Percentiles rank a stretch among this genome's conserved stretches.
Conservation (phyloP, 2,329 filamentous ascomycete genomes). For the Fusarium torreyae region DNA sequence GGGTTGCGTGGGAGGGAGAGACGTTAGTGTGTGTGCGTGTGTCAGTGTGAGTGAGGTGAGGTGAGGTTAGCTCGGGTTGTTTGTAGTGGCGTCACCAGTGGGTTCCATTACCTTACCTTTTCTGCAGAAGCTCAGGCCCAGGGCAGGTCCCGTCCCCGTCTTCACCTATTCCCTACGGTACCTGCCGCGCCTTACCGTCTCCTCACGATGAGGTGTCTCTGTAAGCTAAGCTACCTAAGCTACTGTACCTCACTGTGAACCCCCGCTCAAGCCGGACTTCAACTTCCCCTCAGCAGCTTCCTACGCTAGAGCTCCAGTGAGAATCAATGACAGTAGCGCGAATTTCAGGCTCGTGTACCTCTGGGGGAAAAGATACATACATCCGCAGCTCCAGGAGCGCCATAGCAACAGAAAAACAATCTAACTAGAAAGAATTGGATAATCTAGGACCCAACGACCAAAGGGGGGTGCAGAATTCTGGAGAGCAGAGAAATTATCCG, state of each 20-base stretch:
- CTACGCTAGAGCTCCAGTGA: constrained; percentile 5
- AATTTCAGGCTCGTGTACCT: constrained; percentile 44
- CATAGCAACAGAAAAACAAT: constrained; percentile 2
- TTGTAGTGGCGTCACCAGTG: constrained; percentile 41
- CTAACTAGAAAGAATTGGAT: not conserved
- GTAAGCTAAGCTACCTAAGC: not conserved
- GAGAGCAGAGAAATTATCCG: constrained; percentile 12
- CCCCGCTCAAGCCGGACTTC: constrained; percentile 38
- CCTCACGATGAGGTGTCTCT: constrained; percentile 27
- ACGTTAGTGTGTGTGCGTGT: constrained; percentile 20
- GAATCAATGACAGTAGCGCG: constrained; percentile 38
- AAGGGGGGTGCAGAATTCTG: constrained; percentile 10
- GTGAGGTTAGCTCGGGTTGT: constrained; percentile 34
- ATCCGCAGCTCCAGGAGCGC: constrained; percentile 43
- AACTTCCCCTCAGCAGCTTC: constrained; percentile 44
- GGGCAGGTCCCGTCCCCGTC: constrained; percentile 27
- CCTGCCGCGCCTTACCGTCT: constrained; percentile 30
- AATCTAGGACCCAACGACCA: not conserved
- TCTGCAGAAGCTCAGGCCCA: constrained; percentile 26
- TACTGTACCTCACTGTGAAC: constrained; percentile 2
- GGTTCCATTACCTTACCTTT: constrained; percentile 9
- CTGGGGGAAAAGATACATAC: constrained; percentile 42
- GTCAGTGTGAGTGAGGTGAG: constrained; percentile 26
- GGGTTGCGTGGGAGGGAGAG: constrained; percentile 25
- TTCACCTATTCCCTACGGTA: constrained; percentile 28